phyloP scores from a whole-genome alignment of 305 asterid species.

The Nicotiana rustica region DNA sequence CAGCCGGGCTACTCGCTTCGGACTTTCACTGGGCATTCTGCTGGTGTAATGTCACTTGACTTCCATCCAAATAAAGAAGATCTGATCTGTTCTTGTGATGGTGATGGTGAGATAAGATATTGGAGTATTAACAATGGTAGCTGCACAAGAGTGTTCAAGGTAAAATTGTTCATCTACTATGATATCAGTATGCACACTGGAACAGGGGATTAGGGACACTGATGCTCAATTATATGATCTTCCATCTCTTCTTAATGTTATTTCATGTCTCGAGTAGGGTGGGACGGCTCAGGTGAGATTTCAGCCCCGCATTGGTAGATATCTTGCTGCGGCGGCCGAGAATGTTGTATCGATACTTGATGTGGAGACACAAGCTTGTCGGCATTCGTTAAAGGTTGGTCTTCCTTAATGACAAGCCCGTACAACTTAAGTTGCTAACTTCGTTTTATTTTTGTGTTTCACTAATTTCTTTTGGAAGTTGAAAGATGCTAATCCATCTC shows the following conservation, averaged over 20 bases:
- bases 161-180: conserved; percentile 37
- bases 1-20: conserved; percentile 91
- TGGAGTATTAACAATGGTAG: conserved; percentile 89
- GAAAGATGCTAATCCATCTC: conserved; percentile 31
- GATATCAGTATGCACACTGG: background rate
- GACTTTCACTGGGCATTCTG: conserved; percentile 88
- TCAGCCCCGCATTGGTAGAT: conserved; percentile 92
- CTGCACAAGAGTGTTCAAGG: conserved; percentile 84
- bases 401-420: background rate
- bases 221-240: background rate
- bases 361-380: conserved; percentile 79
- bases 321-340: conserved; percentile 95
- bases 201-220: conserved; percentile 12
- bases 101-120: conserved; percentile 91
- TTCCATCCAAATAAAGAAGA: conserved; percentile 98
- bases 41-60: conserved; percentile 91
- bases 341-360: conserved; percentile 88
- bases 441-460: conserved; percentile 6
- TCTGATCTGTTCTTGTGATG: conserved; percentile 92
- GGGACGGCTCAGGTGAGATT: conserved; percentile 89
- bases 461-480: conserved; percentile 1
- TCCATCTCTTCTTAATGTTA: conserved; percentile 25
- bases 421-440: conserved; percentile 19
- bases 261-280: conserved; percentile 61
- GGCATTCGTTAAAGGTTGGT: conserved; percentile 80